These are phyloP conservation scores for Taxawa tesnikishii DNA, from an alignment of 2,329 filamentous ascomycete species.

Conservation along the genomic window DNA sequence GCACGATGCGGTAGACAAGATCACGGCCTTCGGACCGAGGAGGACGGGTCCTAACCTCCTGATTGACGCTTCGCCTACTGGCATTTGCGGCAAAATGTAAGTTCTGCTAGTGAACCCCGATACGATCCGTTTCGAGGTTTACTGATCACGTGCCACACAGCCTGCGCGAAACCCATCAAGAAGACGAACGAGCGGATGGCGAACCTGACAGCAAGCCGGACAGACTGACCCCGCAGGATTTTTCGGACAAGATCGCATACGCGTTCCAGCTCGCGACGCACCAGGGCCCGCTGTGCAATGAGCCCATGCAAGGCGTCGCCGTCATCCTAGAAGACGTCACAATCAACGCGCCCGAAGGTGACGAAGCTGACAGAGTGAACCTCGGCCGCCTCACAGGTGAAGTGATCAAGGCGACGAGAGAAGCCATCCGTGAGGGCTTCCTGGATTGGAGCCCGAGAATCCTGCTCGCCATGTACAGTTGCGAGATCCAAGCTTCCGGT, in stretches of 20 bases:
- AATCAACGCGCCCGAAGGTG: conserved; percentile 41
- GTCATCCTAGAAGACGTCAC: conserved; percentile 76
- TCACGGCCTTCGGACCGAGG: conserved; percentile 81
- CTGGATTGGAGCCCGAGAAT: conserved; percentile 94
- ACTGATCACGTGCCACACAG: conserved; percentile 4
- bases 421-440: conserved; percentile 74
- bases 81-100: conserved; percentile 63
- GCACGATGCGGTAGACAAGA: conserved; percentile 64
- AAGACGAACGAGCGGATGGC: conserved; percentile 22
- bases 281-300: conserved; percentile 82
- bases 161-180: conserved; percentile 16
- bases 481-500: conserved; percentile 81
- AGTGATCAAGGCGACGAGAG: conserved; percentile 78
- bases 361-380: conserved; percentile 47
- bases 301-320: conserved; percentile 86
- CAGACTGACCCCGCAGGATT: conserved; percentile 36
- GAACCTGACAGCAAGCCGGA: conserved; percentile 43
- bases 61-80: conserved; percentile 65
- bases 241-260: conserved; percentile 83
- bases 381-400: conserved; percentile 80
- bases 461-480: conserved; percentile 93
- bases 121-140: too few relatives aligned
- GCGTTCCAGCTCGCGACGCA: conserved; percentile 86
- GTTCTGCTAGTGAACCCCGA: conserved; percentile 13
- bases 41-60: conserved; percentile 80